phyloP scores from a whole-genome alignment of 371 early-diverging fungal genomes.

The Mortierella sp. region DNA sequence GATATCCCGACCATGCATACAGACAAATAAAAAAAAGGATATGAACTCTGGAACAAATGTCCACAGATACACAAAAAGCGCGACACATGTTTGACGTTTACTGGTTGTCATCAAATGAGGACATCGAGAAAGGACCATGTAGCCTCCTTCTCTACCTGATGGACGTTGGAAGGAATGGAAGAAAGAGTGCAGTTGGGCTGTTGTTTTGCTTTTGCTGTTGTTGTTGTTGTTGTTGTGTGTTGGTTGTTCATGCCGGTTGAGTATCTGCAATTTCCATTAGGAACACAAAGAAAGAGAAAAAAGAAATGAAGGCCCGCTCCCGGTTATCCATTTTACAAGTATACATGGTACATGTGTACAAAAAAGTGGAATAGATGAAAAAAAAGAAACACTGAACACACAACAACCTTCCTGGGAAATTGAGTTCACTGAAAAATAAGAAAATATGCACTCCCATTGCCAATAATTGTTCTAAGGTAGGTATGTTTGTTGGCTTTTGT shows the following conservation, averaged over 20 bases:
- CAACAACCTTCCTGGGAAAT: not conserved
- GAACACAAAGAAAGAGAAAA: not conserved
- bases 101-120: not conserved
- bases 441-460: not conserved
- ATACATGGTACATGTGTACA: not conserved
- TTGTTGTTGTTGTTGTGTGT: not conserved
- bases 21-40: no score
- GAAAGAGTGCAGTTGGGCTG: not conserved
- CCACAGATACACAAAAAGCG: no score
- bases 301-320: not conserved
- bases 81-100: no score
- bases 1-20: no score
- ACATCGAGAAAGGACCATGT: not conserved
- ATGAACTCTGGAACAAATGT: no score
- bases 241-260: not conserved
- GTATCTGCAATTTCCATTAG: not conserved
- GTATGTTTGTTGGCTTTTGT: no score
- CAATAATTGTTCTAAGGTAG: no score
- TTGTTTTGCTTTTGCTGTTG: not conserved
- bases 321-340: not conserved
- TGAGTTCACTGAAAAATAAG: not conserved
- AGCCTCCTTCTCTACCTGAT: not conserved
- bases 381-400: not conserved
- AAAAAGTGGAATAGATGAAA: not conserved
- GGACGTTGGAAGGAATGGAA: not conserved